Evolutionary conservation across 108 stramenopile species (phyloP), one percentile per base, ranked within the genome.

Genomic region (Mediolabrus comicus): DNA sequence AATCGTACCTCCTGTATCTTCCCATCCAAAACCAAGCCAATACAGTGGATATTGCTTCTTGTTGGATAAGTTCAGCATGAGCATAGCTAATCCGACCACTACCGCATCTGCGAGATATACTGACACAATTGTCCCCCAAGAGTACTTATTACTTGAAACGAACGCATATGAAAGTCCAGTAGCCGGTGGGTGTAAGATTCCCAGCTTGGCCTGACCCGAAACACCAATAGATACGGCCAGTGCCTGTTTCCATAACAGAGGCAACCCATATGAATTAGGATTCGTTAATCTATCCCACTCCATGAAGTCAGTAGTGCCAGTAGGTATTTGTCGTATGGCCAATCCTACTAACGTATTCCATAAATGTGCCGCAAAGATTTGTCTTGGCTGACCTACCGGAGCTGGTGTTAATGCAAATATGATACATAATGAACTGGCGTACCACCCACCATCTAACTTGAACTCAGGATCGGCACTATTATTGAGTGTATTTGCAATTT

Each of bases 371-470:
- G 43, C 43, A 14, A 69, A 34, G n/a, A 76, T 63, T 13, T 69
- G 67, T n/a, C 49, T 2, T 2, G 75, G 75, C 24, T 76, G 75
- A 0, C 75, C 75, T 1, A 76, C 75, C 0, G 75, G 75, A 24
- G 75, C 75, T n/a, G 75, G 54, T 16, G 75, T 76, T 56, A 76
- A 69, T 33, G 75, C 61, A 64, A 69, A 76, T 3, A 69, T 19
- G 22, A 76, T 65, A 36, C 67, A 69, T 6, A 76, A 19, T 0
- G 75, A 43, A 4, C 55, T 17, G 11, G 57, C 11, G 17, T 62
- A 76, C 75, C 75, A 69, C 4, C 16, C 60, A 8, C 54, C 62
- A 1, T 67, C 59, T 27, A 67, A 68, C 3, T 17, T n/a, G 30
- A n/a, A 76, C 1, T 8, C 14, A 22, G 4, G 0, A 26, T 22